Evolutionary conservation across 805 yeast genomes (phyloP).

Genomic region (Tetrapisispora phaffii): DNA sequence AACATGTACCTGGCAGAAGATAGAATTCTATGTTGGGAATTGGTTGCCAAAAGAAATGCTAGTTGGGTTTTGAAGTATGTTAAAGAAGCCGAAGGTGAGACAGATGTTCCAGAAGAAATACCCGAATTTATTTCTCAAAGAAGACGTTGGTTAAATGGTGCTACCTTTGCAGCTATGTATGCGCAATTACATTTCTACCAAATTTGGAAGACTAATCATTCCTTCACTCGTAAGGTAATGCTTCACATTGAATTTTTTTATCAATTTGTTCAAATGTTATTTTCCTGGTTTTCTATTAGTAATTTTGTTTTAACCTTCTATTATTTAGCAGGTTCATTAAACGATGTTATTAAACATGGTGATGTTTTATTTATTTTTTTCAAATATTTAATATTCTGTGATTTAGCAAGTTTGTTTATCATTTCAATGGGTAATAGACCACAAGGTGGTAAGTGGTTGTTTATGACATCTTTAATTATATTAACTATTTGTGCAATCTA

Average conservation of each 20-base stretch:
- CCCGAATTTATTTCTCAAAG: conserved; percentile 95
- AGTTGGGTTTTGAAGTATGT: conserved; percentile 90
- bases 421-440: conserved; percentile 97
- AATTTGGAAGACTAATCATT: conserved; percentile 85
- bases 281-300: conserved; percentile 86
- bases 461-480: conserved; percentile 59
- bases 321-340: conserved; percentile 80
- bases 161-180: conserved; percentile 90
- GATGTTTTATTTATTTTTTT: conserved; percentile 73
- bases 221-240: conserved; percentile 64
- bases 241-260: conserved; percentile 83
- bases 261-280: conserved; percentile 68
- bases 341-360: conserved; percentile 52
- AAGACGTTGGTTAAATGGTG: conserved; percentile 97
- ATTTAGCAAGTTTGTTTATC: conserved; percentile 77
- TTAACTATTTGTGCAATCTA: conserved; percentile 73
- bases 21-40: conserved; percentile 91
- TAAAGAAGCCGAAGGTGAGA: conserved; percentile 87
- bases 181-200: conserved; percentile 77
- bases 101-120: conserved; percentile 90
- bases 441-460: conserved; percentile 81
- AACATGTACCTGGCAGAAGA: conserved; percentile 97
- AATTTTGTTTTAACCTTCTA: conserved; percentile 89
- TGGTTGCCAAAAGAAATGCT: conserved; percentile 73
- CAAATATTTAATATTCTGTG: conserved; percentile 76